phyloP scores from a whole-genome alignment of 1,139 yeast species.

The Magnusiomyces magnusii region DNA sequence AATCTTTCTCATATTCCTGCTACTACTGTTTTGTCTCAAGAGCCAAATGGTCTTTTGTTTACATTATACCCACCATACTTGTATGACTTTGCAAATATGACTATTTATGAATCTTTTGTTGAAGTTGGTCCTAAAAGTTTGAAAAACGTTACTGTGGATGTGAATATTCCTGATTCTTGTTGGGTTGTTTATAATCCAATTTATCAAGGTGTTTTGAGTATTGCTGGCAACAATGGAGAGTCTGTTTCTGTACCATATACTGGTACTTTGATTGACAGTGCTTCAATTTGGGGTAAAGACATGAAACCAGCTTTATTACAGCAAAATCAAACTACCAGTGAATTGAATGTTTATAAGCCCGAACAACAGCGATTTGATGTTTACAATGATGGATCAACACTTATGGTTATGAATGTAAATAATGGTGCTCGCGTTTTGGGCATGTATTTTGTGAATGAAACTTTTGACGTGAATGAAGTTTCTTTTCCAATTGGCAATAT shows the following conservation, averaged over 20 bases:
- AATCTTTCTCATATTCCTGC: constrained; percentile 13
- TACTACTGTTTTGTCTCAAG: constrained; percentile 11
- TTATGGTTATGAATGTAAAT: not conserved
- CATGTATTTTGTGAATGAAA: not conserved
- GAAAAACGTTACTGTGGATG: not conserved
- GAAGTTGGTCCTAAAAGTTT: not conserved
- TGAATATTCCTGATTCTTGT: not conserved
- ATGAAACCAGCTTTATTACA: not conserved
- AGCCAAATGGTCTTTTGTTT: not conserved
- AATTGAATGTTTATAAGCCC: not conserved
- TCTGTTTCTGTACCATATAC: constrained; percentile 20
- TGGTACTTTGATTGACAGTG: constrained; percentile 14
- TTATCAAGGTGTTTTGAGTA: not conserved
- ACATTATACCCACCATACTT: constrained; percentile 15
- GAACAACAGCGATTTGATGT: not conserved
- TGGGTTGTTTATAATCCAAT: not conserved
- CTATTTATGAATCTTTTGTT: not conserved
- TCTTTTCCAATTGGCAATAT: not conserved
- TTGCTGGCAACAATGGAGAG: constrained; percentile 19
- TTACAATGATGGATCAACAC: not conserved
- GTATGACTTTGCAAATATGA: constrained; percentile 10
- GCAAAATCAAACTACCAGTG: not conserved
- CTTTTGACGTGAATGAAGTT: not conserved
- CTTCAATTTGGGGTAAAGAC: not conserved
- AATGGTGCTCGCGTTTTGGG: constrained; percentile 2